Base-by-base conservation (phyloP, 73 alveolate species). In the Blepharisma stoltei region DNA sequence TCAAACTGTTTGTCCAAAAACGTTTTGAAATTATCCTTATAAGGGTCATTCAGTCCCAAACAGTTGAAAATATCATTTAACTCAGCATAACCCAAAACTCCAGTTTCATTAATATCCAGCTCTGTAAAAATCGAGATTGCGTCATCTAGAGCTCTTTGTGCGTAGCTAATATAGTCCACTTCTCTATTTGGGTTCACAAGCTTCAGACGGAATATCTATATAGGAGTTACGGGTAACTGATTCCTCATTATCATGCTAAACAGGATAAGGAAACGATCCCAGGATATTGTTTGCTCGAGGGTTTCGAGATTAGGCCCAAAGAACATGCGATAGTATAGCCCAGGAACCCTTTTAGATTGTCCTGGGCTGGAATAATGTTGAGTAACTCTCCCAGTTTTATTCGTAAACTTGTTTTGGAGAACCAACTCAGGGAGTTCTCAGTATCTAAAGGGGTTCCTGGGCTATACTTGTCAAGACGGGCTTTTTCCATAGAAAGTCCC, bases 401-500 rank as follows among this genome's bases (percentile, higher is more conserved):
- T n/a, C n/a, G n/a, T n/a, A n/a, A n/a, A n/a, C n/a, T n/a, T n/a
- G n/a, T n/a, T n/a, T n/a, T n/a, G n/a, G n/a, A n/a, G n/a, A n/a
- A n/a, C n/a, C n/a, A n/a, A n/a, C n/a, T n/a, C n/a, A n/a, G n/a
- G n/a, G n/a, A n/a, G n/a, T n/a, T n/a, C n/a, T n/a, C n/a, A n/a
- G n/a, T n/a, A n/a, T n/a, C n/a, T n/a, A n/a, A n/a, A n/a, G n/a
- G n/a, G n/a, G n/a, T n/a, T n/a, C n/a, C n/a, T n/a, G n/a, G n/a
- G n/a, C n/a, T n/a, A n/a, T n/a, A 60, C 37, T 25, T 14, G 4
- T 60, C 73, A 9, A 60, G 73, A 2, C 73, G 37, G 37, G 14
- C 2, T 60, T 69, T 46, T 69, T 69, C 79, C 79, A 69, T 69
- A 20, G 11, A n/a, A 38, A 69, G 21, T 14, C 65, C 65, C 20